These are phyloP conservation scores for Didymella lethalis DNA, from an alignment of 2,329 filamentous ascomycete species.

Conservation along the genomic window DNA sequence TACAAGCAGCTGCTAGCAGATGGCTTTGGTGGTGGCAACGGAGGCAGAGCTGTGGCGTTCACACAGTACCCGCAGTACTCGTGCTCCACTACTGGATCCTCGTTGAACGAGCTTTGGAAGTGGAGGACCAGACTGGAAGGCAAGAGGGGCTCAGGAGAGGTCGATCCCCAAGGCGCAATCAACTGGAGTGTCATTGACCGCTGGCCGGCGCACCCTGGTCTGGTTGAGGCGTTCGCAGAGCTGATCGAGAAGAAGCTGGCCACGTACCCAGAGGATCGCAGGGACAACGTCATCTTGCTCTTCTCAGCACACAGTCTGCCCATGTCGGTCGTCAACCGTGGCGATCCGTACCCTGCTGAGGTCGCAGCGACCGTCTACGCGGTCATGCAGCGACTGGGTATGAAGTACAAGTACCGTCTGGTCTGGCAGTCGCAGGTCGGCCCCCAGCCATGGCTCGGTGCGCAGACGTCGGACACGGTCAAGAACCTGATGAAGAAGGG, in stretches of 20 bases:
- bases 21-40: conserved; percentile 87
- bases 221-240: conserved; percentile 89
- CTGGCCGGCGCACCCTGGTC: conserved; percentile 90
- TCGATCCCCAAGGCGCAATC: conserved; percentile 72
- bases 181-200: conserved; percentile 98
- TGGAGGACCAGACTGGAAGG: conserved; percentile 90
- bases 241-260: conserved; percentile 88
- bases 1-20: conserved; percentile 83
- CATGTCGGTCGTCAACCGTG: conserved; percentile 97
- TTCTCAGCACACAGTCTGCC: conserved; percentile 96
- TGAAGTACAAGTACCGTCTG: conserved; percentile 89
- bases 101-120: conserved; percentile 96
- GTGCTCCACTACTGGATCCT: conserved; percentile 95
- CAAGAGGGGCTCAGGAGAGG: conserved; percentile 65
- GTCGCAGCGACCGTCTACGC: conserved; percentile 95
- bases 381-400: conserved; percentile 90
- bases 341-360: conserved; percentile 93
- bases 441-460: conserved; percentile 92
- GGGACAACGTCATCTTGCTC: conserved; percentile 82
- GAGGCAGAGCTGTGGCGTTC: conserved; percentile 94
- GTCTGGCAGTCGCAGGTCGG: conserved; percentile 99
- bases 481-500: conserved; percentile 89
- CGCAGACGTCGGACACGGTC: conserved; percentile 89
- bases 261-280: conserved; percentile 82
- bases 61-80: conserved; percentile 99